A percentile compares a stretch with the other conserved stretches of the same genome.
Evolutionary conservation across 331 rosid genomes (phyloP).

Genomic region (Saraca asoca): DNA sequence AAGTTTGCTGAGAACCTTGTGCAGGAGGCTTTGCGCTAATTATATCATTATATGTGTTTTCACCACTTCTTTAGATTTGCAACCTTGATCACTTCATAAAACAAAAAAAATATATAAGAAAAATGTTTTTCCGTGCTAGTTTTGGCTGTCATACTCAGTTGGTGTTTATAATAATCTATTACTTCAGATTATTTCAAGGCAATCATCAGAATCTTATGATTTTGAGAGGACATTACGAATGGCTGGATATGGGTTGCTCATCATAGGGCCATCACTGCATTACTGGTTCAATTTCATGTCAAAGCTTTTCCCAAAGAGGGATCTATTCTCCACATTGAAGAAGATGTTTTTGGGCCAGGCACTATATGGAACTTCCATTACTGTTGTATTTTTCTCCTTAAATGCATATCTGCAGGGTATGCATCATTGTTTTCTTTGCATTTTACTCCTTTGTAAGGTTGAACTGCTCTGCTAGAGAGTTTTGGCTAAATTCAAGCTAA

Average conservation of each 20-base stretch:
- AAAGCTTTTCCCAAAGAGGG: conserved; percentile 65
- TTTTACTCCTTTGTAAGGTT: conserved; percentile 17
- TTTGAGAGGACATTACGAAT: conserved; percentile 74
- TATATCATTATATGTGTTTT: neutral
- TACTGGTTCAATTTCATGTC: conserved; percentile 93
- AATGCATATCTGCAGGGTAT: conserved; percentile 84
- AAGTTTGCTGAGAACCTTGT: conserved; percentile 4
- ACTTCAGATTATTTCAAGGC: conserved; percentile 53
- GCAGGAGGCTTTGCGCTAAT: neutral
- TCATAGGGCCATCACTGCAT: conserved; percentile 88
- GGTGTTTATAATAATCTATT: conserved; percentile 19
- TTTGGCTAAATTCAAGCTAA: no score
- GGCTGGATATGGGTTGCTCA: conserved; percentile 83
- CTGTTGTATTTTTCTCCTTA: conserved; percentile 72
- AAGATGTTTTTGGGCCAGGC: conserved; percentile 88
- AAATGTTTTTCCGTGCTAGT: neutral
- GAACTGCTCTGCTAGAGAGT: neutral
- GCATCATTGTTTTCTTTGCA: conserved; percentile 27
- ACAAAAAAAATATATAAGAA: neutral
- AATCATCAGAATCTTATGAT: conserved; percentile 58
- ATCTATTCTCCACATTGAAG: conserved; percentile 69
- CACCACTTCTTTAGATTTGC: conserved; percentile 16
- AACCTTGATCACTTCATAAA: conserved; percentile 12
- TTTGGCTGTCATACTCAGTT: conserved; percentile 21
- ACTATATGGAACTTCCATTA: conserved; percentile 84